These are phyloP conservation scores for Neurospora sp. DNA, from an alignment of 2,329 filamentous ascomycete species.

Conservation along the genomic window DNA sequence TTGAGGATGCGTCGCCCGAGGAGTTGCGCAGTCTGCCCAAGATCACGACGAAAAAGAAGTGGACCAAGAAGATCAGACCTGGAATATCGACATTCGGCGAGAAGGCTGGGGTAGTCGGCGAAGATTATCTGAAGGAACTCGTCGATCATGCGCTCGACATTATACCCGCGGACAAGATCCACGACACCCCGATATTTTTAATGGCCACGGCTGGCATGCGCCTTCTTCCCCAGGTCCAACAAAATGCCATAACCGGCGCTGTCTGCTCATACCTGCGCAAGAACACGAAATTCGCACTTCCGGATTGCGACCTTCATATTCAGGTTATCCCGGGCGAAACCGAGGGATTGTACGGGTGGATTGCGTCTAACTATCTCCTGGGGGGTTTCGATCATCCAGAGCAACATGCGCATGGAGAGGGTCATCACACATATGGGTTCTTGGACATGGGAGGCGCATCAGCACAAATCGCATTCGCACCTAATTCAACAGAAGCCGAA, in stretches of 20 bases:
- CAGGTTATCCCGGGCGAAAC: conserved; percentile 95
- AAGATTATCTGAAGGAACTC: conserved; percentile 69
- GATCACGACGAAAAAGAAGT: conserved; percentile 73
- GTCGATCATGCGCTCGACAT: conserved; percentile 72
- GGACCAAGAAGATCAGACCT: conserved; percentile 89
- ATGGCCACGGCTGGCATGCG: conserved; percentile 96
- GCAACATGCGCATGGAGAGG: conserved; percentile 70
- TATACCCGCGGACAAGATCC: conserved; percentile 65
- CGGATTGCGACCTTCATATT: conserved; percentile 82
- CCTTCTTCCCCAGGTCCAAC: conserved; percentile 64
- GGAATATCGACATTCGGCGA: conserved; percentile 86
- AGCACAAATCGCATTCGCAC: conserved; percentile 94
- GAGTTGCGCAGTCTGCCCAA: conserved; percentile 63
- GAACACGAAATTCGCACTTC: conserved; percentile 71
- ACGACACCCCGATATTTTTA: conserved; percentile 84
- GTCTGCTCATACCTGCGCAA: conserved; percentile 74
- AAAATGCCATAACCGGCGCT: conserved; percentile 60
- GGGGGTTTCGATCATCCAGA: conserved; percentile 77
- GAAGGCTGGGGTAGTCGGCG: conserved; percentile 64
- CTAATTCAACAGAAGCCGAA: conserved; percentile 79
- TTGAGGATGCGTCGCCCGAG: conserved; percentile 46
- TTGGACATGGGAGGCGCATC: conserved; percentile 97
- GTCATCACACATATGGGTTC: conserved; percentile 92
- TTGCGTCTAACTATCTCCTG: conserved; percentile 90
- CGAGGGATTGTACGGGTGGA: conserved; percentile 93